Evolutionary conservation across 2,329 filamentous ascomycete species (phyloP), one percentile per base, ranked within the genome.

Genomic region (Cladophialophora bantiana): DNA sequence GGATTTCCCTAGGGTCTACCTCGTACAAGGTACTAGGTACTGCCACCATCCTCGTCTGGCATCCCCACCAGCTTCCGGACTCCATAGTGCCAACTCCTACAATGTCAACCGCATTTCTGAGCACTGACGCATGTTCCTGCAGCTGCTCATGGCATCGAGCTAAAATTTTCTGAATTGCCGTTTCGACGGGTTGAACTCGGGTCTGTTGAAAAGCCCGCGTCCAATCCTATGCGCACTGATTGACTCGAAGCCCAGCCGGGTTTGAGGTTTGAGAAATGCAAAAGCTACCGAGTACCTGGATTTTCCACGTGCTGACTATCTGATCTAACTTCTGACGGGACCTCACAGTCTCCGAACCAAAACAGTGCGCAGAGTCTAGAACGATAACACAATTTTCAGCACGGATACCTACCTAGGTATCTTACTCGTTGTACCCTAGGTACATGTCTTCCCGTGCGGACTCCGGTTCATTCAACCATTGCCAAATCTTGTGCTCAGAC

Each of bases 61-160:
- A 26, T 50, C 45, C 31, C 57, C 57, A 59, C 57, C 18, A 45
- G n/a, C 42, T 9, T 50, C 48, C 59, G 59, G 48, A 54, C 50
- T 54, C 15, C 48, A 26, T 34, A 61, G 34, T 35, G 48, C 59
- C 18, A 32, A 26, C 36, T 5, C n/a, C 26, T 13, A 18, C 13
- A 34, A 35, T 15, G 32, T 34, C 40, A 59, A 54, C 59, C 26
- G 59, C 59, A 61, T 61, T 61, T 61, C 59, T 61, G 59, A 53
- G 18, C 59, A 61, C 54, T 59, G 57, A 18, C 42, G 57, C 57
- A 45, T 36, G n/a, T 9, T 31, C n/a, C 38, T 32, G 35, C 32
- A 20, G 35, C 18, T 48, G 18, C 42, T 12, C 42, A 26, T 20
- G 10, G 57, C 40, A n/a, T 10, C 38, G 57, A 59, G 40, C n/a